Percentiles rank a stretch among this genome's conserved stretches.
Evolutionary conservation across 805 yeast species (phyloP).

Genomic region (Metschnikowia proteae): DNA sequence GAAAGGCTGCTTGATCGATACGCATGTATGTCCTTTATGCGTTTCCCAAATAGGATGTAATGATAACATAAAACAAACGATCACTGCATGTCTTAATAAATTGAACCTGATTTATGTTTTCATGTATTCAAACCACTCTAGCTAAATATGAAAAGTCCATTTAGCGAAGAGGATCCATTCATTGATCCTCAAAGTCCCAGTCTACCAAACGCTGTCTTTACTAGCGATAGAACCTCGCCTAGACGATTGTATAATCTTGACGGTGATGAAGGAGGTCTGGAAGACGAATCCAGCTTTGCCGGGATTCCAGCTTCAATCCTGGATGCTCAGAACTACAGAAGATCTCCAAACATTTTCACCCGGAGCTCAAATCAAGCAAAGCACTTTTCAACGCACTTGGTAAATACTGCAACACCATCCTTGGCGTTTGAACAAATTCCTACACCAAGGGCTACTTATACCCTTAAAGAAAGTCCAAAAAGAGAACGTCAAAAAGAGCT

Average conservation of each 20-base stretch:
- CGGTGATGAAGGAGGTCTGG: conserved; percentile 18
- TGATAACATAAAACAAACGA: conserved; percentile 15
- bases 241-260: conserved; percentile 30
- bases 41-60: conserved; percentile 20
- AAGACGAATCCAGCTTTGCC: conserved; percentile 22
- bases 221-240: conserved; percentile 36
- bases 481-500: conserved; percentile 50
- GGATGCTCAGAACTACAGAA: conserved; percentile 26
- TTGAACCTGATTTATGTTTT: neutral
- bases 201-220: conserved; percentile 39
- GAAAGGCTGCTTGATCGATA: neutral
- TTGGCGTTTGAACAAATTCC: conserved; percentile 8
- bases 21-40: neutral
- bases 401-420: conserved; percentile 9
- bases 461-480: conserved; percentile 64
- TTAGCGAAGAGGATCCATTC: conserved; percentile 32
- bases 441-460: conserved; percentile 64
- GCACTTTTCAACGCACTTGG: conserved; percentile 1
- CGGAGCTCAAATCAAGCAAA: conserved; percentile 31
- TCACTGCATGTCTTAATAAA: neutral
- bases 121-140: conserved; percentile 2
- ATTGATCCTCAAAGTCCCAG: conserved; percentile 29
- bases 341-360: conserved; percentile 43
- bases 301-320: conserved; percentile 32
- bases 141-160: conserved; percentile 30